Evolutionary conservation across 805 yeast species (phyloP), one percentile per base, ranked within the genome.

Genomic region (Candida ortonii): DNA sequence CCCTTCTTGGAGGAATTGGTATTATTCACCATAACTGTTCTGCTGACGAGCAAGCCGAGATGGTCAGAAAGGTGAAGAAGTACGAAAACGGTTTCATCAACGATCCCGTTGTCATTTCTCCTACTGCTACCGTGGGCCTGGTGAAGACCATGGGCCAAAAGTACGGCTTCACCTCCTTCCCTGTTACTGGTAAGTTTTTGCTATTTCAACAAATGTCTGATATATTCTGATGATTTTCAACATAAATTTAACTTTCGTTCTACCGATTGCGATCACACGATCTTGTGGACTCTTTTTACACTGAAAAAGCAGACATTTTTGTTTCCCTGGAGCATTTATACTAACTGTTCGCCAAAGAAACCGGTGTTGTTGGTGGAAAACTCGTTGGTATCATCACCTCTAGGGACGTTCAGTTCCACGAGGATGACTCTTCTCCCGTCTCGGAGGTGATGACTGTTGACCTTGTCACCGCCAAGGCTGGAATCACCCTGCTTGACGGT

Each of bases 1-100:
- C 98, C 50, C 77, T 93, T 50, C 76, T 89, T 54, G 98, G 98
- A 64, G 98, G 98, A 68, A 87, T 93, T 64, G 98, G 98, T 78
- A 85, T 93, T 59, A 80, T 93, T 55, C 98, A 93, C 67, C 97
- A 93, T 73, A 93, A 93, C 76, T 89, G 96, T 71, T 63, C 95
- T 39, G 75, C 95, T 40, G 97, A 90, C 37, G 97, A 88, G 64
- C 98, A 93, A 70, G 98, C 98, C 41, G 96, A 79, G 51, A 93
- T 93, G 97, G 98, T 93, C 44, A 84, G 76, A 64, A 85, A 84
- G 68, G 98, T 93, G 52, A 93, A 93, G 78, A 88, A 84, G 66
- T 93, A 70, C 69, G 98, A 93, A 72, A 93, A 93, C 64, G 98
- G 98, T 22, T 93, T 93, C 73, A 93, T 93, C 60, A 84, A 83